Conservation (phyloP, 1,284 basidiomycete genomes). For the Sporisorium exsertum region DNA sequence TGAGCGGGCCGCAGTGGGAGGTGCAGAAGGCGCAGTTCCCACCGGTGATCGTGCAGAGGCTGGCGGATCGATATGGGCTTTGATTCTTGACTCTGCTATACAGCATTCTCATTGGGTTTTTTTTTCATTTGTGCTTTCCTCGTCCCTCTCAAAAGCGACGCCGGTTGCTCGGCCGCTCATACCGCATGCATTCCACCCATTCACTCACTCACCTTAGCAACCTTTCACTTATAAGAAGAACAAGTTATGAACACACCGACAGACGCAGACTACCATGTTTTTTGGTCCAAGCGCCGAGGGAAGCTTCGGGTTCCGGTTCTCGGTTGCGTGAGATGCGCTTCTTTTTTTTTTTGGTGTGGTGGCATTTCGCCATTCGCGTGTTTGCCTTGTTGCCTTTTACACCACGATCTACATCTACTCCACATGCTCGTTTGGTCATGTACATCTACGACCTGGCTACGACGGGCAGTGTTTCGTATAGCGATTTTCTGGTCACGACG, state of each 20-base stretch:
- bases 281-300: neutral
- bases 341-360: too few relatives aligned
- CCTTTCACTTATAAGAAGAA: too few relatives aligned
- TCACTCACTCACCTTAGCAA: too few relatives aligned
- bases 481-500: constrained; percentile 52
- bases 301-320: neutral
- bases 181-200: constrained; percentile 1
- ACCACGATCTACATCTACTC: neutral
- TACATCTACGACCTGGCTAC: constrained; percentile 56
- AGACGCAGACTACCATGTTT: too few relatives aligned
- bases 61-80: constrained; percentile 58
- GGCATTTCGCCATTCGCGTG: neutral
- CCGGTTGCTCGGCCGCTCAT: neutral
- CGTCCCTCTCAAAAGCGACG: neutral
- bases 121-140: neutral
- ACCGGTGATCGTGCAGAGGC: constrained; percentile 60
- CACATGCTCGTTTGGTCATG: constrained; percentile 52
- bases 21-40: constrained; percentile 64
- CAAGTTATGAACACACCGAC: too few relatives aligned
- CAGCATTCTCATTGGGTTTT: neutral
- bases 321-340: neutral
- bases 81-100: neutral
- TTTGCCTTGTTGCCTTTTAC: neutral
- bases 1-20: constrained; percentile 76
- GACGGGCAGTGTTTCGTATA: constrained; percentile 55